Evolutionary conservation across 2,329 filamentous ascomycete species (phyloP), one percentile per base, ranked within the genome.

Genomic region (Paracoccidioides lutzii): DNA sequence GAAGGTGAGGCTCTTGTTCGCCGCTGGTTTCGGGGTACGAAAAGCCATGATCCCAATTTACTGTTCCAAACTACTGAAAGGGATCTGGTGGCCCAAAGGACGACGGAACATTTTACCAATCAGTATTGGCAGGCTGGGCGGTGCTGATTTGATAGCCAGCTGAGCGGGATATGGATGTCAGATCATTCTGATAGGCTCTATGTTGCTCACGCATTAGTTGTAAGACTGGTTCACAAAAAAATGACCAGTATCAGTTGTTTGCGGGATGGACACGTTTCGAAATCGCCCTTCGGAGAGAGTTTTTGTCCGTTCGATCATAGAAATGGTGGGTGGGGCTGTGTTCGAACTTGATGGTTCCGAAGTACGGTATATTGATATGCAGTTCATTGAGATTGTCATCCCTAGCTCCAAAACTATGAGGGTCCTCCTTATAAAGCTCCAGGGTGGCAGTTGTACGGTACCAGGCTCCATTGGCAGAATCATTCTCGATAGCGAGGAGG

Each of bases 281-380:
- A 37, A 10, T 14, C 32, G 9, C 2, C 3, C 32, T 37, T 33
- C 32, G n/a, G 48, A n/a, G 30, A 14, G 4, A 3, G 32, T 3
- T 33, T 32, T 9, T 50, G 48, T 22, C 10, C 10, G 28, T 50
- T 35, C 12, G 48, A n/a, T 9, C 14, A 14, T 41, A 37, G 48
- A 14, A 33, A 37, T 12, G 32, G 32, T 33, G 9, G 32, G 32
- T 33, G 9, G 48, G 32, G n/a, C 10, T n/a, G 35, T 52, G 35
- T 28, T 42, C 62, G 33, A 76, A 71, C 33, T 64, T 66, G 14
- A 78, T 65, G 1, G 64, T 68, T 0, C 75, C 73, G 28, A 75
- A 66, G 43, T 73, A 72, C 0, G 76, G 76, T 15, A 78, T 70
- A 10, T 68, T 63, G 10, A 78, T 70, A 15, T 60, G 59, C 2